Conservation (phyloP, 179 eudicot genomes). For the Camellia oleifera region DNA sequence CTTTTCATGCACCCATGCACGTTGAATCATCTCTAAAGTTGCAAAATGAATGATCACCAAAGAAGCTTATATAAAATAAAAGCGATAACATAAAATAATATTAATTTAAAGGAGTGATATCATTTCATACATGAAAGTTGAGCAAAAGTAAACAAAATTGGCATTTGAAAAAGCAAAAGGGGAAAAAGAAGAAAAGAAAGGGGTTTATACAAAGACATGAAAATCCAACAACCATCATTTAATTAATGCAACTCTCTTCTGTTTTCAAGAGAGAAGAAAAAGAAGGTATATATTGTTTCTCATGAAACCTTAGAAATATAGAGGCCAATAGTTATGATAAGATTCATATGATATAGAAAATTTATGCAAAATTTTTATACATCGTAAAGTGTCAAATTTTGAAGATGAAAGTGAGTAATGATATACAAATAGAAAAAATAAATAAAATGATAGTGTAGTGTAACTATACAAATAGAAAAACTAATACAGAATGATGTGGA, state of each 20-base stretch:
- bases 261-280: background rate
- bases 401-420: no score
- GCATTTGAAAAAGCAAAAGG: background rate
- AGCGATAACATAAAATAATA: background rate
- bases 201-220: background rate
- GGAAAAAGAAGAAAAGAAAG: background rate
- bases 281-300: no score
- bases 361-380: no score
- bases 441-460: no score
- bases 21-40: conserved; percentile 2
- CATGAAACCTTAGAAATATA: no score
- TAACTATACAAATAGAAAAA: no score
- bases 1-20: conserved; percentile 9
- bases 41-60: background rate
- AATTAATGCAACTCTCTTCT: background rate
- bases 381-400: no score
- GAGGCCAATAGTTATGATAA: no score
- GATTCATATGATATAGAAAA: no score
- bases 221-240: background rate
- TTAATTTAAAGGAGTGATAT: background rate
- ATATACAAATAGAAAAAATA: no score
- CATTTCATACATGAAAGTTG: background rate
- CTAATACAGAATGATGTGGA: no score
- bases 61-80: background rate
- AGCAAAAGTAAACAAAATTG: background rate